Percentiles rank a stretch among this genome's conserved stretches.
phyloP scores from a whole-genome alignment of 2,329 filamentous ascomycete species.

The Monosporascus sp. region DNA sequence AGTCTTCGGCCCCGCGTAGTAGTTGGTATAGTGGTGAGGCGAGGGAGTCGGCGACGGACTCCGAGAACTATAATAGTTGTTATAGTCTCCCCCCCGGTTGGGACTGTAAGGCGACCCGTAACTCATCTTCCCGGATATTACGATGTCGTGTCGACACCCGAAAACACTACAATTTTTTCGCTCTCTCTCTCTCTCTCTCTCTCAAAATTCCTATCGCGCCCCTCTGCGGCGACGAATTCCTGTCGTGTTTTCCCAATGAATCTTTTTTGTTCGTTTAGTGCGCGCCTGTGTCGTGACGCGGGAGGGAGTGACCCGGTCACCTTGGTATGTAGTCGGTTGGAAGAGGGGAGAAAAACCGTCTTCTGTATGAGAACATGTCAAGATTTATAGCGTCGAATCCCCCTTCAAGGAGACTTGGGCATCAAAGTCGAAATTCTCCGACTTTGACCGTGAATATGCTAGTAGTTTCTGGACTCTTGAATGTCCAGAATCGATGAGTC shows the following conservation, averaged over 20 bases:
- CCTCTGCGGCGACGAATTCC: conserved; percentile 8
- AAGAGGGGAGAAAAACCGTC: conserved; percentile 48
- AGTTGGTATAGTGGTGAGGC: conserved; percentile 47
- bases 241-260: conserved; percentile 6
- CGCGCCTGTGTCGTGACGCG: conserved; percentile 44
- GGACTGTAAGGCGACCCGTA: conserved; percentile 41
- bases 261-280: conserved; percentile 19
- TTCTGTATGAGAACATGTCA: conserved; percentile 55
- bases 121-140: conserved; percentile 35
- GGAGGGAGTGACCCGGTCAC: conserved; percentile 48
- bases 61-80: conserved; percentile 47
- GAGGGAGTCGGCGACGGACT: conserved; percentile 54
- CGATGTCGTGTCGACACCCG: conserved; percentile 28
- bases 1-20: conserved; percentile 32
- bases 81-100: conserved; percentile 35
- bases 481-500: conserved; percentile 26
- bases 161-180: conserved; percentile 5
- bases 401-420: conserved; percentile 27
- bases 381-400: conserved; percentile 34
- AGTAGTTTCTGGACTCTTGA: conserved; percentile 34
- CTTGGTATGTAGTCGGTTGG: conserved; percentile 57
- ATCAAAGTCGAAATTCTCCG: conserved; percentile 33
- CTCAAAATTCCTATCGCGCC: conserved; percentile 10
- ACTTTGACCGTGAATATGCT: conserved; percentile 28
- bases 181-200: conserved; percentile 1